A percentile compares a stretch with the other conserved stretches of the same genome.
Conservation (phyloP, 352 stramenopile genomes). For the Globisporangium solare region DNA sequence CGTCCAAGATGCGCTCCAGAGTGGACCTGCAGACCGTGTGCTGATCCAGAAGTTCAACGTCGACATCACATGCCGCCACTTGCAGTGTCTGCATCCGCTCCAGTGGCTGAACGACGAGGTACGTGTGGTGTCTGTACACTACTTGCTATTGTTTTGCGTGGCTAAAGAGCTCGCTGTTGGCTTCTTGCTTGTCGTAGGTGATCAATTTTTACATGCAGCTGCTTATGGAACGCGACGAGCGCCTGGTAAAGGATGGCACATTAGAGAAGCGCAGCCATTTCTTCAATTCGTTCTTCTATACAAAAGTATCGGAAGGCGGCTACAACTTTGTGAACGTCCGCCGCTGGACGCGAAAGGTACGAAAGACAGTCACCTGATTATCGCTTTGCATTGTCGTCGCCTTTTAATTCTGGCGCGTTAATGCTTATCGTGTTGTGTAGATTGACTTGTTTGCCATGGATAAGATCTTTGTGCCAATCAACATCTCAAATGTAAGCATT, state of each 20-base stretch:
- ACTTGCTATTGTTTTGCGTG: too few species aligned
- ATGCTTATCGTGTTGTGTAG: constrained; percentile 17
- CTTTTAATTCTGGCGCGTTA: too few species aligned
- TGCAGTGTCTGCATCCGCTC: constrained; percentile 65
- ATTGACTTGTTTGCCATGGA: constrained; percentile 89
- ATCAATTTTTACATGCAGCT: constrained; percentile 89
- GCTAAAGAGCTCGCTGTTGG: too few species aligned
- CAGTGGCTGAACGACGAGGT: constrained; percentile 85
- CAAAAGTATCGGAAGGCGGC: constrained; percentile 71
- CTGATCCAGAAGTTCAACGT: constrained; percentile 82
- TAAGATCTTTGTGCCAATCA: constrained; percentile 86
- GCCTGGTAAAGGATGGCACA: constrained; percentile 39
- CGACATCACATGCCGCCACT: constrained; percentile 62
- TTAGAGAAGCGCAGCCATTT: constrained; percentile 67
- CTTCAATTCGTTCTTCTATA: constrained; percentile 88
- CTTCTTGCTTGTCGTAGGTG: constrained; percentile 22
- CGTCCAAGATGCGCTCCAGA: constrained; percentile 52
- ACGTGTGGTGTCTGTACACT: neutral
- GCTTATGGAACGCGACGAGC: constrained; percentile 64
- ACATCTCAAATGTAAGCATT: constrained; percentile 74
- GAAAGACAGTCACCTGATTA: neutral
- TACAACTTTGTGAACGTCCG: constrained; percentile 86
- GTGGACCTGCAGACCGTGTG: constrained; percentile 49
- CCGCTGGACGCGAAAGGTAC: constrained; percentile 79
- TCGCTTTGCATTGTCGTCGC: neutral